Percentiles rank a stretch among this genome's conserved stretches.
phyloP scores from a whole-genome alignment of 345 rosid genomes.

The Syzygium jambos region DNA sequence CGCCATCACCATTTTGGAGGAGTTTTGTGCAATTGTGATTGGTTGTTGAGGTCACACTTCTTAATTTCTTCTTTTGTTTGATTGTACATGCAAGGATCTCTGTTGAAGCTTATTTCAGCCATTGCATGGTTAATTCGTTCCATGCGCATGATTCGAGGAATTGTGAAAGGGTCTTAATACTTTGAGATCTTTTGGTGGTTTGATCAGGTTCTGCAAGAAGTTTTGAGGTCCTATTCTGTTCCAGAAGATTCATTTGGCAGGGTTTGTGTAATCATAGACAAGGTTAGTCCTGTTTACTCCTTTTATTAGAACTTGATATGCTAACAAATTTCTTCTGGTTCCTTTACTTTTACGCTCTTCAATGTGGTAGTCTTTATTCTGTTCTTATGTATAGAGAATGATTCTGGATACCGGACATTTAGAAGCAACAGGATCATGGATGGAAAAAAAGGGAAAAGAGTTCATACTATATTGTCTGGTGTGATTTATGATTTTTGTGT shows the following conservation, averaged over 20 bases:
- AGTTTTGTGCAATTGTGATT: background rate
- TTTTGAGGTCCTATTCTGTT: conserved; percentile 53
- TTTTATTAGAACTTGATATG: background rate
- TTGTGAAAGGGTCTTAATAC: background rate
- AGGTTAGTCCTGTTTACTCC: conserved; percentile 41
- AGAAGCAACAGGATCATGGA: background rate
- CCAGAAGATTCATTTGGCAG: conserved; percentile 69
- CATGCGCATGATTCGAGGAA: background rate
- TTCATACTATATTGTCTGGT: background rate
- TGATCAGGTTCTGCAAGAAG: conserved; percentile 80
- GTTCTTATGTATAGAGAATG: background rate
- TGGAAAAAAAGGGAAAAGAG: background rate
- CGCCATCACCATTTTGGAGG: background rate
- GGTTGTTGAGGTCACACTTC: background rate
- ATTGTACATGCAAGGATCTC: background rate
- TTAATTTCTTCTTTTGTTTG: background rate
- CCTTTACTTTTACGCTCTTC: background rate
- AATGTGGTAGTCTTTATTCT: background rate
- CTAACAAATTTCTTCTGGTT: background rate
- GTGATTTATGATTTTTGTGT: background rate
- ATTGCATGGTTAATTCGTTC: background rate
- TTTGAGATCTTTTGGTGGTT: background rate
- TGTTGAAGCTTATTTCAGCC: background rate
- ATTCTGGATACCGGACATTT: background rate
- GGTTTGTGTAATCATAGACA: conserved; percentile 83